Evolutionary conservation across 2,329 filamentous ascomycete species (phyloP), one percentile per base, ranked within the genome.

Genomic region (Fusarium lyarnte): DNA sequence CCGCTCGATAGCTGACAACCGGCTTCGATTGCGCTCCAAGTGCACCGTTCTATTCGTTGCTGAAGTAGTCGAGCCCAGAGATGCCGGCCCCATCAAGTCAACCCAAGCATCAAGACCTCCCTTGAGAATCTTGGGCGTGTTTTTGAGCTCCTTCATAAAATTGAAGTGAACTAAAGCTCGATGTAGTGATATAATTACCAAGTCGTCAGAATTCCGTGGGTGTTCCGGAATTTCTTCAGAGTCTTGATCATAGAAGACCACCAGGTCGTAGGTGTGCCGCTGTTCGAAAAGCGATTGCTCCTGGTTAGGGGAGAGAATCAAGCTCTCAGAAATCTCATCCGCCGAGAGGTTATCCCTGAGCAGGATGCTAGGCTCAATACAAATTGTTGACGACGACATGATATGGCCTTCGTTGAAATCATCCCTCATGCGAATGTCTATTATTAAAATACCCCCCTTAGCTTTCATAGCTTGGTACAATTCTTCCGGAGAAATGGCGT

Each of bases 331-430:
- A 41, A 92, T 87, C 27, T 91, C 84, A 25, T 86, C 85, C 6
- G 88, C 89, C 3, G 90, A 91, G 25, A 91, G 87, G 49, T 89
- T 91, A 47, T 91, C 88, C 60, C 93, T 89, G 52, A 94, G 81
- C 14, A 92, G 88, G 47, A 97, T 88, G 29, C 84, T 86, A 6
- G 95, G 94, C 77, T 99, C 96, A 67, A 99, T 89, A 80, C 96
- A 99, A 47, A 99, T 94, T 42, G 94, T 93, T 10, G 90, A 91
- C 62, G 91, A 91, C 10, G 93, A 91, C 84, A 93, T 92, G 71
- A 99, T 94, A 79, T 99, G 96, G 0, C 96, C 96, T 52, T 92
- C 87, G 74, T 98, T 94, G 78, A 93, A 99, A 13, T 93, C 89
- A 58, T 93, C 89, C 31, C 96, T 91, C 62, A 89, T 85, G 42